A percentile compares a stretch with the other conserved stretches of the same genome.
Conservation (phyloP, 2,329 filamentous ascomycete genomes). For the Magnaporthales sp. region DNA sequence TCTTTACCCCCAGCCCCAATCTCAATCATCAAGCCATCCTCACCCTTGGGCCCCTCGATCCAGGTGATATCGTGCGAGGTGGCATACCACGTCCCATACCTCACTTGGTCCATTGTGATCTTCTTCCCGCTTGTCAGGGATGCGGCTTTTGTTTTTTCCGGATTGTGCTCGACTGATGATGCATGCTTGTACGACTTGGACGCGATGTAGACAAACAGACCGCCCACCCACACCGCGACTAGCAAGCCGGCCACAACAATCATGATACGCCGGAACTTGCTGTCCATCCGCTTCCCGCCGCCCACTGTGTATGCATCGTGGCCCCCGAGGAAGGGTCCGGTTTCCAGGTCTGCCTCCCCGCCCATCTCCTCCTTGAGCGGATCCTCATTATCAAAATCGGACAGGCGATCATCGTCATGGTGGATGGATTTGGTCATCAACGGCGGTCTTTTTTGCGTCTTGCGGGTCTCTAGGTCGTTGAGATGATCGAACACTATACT, state of each 20-base stretch:
- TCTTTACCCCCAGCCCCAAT: slow-evolving; percentile 54
- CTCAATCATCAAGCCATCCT: slow-evolving; percentile 82
- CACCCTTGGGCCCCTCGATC: slow-evolving; percentile 64
- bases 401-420: slow-evolving; percentile 18
- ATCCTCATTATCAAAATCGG: slow-evolving; percentile 36
- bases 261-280: slow-evolving; percentile 52
- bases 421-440: slow-evolving; percentile 7
- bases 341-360: slow-evolving; percentile 33
- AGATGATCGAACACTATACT: slow-evolving; percentile 75
- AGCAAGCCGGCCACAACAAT: slow-evolving; percentile 54
- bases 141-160: slow-evolving; percentile 44
- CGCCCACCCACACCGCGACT: slow-evolving; percentile 58
- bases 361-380: slow-evolving; percentile 32
- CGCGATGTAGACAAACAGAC: slow-evolving; percentile 57
- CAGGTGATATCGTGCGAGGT: slow-evolving; percentile 60
- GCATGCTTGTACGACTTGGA: slow-evolving; percentile 58
- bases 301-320: slow-evolving; percentile 20
- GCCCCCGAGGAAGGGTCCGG: slow-evolving; percentile 40
- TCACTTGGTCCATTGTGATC: slow-evolving; percentile 64
- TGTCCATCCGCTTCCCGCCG: slow-evolving; percentile 52
- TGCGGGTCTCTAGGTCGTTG: slow-evolving; percentile 37
- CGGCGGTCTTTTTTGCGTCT: neutral
- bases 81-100: slow-evolving; percentile 57
- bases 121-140: slow-evolving; percentile 59
- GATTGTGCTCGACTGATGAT: slow-evolving; percentile 56